Conservation (phyloP, 208 protist genomes). For the Polymyxa betae region DNA sequence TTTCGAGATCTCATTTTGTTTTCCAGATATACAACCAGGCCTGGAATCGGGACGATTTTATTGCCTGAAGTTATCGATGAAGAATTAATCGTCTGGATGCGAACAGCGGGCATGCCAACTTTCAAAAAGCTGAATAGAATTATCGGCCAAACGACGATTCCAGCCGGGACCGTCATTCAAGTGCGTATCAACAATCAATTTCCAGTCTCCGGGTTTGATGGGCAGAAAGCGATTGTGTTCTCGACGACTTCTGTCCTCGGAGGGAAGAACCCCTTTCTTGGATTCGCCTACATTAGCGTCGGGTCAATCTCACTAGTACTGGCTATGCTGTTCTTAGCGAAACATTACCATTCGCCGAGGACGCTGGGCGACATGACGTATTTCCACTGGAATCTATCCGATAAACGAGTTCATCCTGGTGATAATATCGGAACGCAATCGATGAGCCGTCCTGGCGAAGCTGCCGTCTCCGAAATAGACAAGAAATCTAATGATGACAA, state of each 20-base stretch:
- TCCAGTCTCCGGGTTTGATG: constrained; percentile 83
- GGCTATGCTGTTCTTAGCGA: constrained; percentile 78
- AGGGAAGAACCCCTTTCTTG: constrained; percentile 90
- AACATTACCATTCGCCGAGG: constrained; percentile 69
- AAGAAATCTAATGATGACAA: too few relatives aligned
- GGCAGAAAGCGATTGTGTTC: constrained; percentile 90
- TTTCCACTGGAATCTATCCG: constrained; percentile 66
- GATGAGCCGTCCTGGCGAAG: too few relatives aligned
- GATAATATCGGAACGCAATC: too few relatives aligned
- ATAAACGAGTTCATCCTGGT: not conserved
- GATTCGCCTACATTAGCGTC: constrained; percentile 86
- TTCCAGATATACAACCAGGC: not conserved
- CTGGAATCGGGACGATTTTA: not conserved
- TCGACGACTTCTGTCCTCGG: constrained; percentile 89
- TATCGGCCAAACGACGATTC: constrained; percentile 75
- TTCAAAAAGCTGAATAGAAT: constrained; percentile 96
- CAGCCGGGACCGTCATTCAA: constrained; percentile 5
- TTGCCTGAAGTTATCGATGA: constrained; percentile 78
- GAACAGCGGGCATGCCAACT: constrained; percentile 86
- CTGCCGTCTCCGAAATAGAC: too few relatives aligned
- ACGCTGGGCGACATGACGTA: constrained; percentile 72
- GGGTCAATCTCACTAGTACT: constrained; percentile 82
- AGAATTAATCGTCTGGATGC: constrained; percentile 97
- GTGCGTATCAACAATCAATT: constrained; percentile 60
- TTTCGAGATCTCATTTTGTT: not conserved